These are phyloP conservation scores for Penicillium sp. DNA, from an alignment of 2,329 filamentous ascomycete species.

Conservation along the genomic window DNA sequence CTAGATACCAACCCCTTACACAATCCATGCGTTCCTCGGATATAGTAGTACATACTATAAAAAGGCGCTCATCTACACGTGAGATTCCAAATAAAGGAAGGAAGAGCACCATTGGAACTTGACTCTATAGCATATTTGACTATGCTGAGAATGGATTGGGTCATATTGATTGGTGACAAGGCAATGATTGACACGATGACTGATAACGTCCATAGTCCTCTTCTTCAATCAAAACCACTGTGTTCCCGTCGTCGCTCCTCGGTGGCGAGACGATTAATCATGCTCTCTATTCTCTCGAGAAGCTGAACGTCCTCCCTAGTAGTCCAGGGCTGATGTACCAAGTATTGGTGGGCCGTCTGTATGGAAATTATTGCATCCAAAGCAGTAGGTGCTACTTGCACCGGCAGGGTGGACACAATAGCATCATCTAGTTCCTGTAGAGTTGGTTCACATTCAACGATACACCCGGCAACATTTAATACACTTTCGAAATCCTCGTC, in stretches of 20 bases:
- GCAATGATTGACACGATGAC: neutral
- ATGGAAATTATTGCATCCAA: neutral
- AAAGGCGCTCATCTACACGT: too few relatives aligned
- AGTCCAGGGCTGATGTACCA: slow-evolving; percentile 2
- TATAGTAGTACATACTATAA: too few relatives aligned
- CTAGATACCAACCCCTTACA: too few relatives aligned
- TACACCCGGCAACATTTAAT: neutral
- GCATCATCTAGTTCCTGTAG: slow-evolving; percentile 2
- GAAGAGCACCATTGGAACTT: too few relatives aligned
- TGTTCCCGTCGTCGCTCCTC: neutral
- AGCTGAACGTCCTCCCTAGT: slow-evolving; percentile 1
- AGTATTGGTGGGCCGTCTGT: slow-evolving; percentile 8
- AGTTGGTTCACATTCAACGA: neutral
- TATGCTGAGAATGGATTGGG: neutral
- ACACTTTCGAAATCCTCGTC: neutral
- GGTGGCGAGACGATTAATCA: neutral
- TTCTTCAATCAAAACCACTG: neutral
- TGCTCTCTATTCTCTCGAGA: slow-evolving; percentile 2
- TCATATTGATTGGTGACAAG: neutral
- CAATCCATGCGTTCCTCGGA: too few relatives aligned
- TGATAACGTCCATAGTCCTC: neutral
- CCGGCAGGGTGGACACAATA: neutral
- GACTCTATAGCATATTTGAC: too few relatives aligned
- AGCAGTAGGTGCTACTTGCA: neutral
- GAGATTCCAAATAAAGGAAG: too few relatives aligned